Conservation (phyloP, 2,329 filamentous ascomycete genomes). For the Pestalotiopsis sp. region DNA sequence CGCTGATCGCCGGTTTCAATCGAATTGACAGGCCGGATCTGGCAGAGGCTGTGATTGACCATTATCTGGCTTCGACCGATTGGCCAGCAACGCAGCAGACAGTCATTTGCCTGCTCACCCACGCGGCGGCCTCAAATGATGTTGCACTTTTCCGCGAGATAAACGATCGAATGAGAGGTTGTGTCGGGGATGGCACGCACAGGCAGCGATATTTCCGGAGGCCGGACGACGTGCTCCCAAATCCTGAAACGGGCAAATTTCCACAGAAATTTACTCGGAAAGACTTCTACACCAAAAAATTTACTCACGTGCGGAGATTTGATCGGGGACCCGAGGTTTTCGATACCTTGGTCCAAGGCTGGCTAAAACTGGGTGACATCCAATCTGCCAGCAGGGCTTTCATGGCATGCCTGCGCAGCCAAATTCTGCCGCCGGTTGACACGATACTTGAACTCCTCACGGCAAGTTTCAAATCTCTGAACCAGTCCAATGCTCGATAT, state of each 20-base stretch:
- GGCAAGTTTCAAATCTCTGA: constrained; percentile 23
- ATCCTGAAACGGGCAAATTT: constrained; percentile 26
- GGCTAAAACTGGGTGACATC: constrained; percentile 46
- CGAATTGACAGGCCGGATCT: constrained; percentile 50
- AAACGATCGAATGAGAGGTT: constrained; percentile 47
- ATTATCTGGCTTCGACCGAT: constrained; percentile 46
- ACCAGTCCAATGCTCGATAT: constrained; percentile 24
- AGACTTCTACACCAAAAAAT: constrained; percentile 33
- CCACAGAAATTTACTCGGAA: constrained; percentile 19
- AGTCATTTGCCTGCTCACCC: constrained; percentile 50
- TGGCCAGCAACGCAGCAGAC: constrained; percentile 53
- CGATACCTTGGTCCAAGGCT: constrained; percentile 48
- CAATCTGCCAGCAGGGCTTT: constrained; percentile 29
- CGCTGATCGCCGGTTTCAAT: constrained; percentile 68
- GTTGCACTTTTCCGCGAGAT: constrained; percentile 45
- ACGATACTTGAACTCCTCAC: constrained; percentile 29
- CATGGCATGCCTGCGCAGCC: constrained; percentile 28
- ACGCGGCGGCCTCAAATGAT: constrained; percentile 47
- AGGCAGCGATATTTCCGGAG: constrained; percentile 24
- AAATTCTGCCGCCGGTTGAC: constrained; percentile 20
- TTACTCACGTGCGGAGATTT: constrained; percentile 40
- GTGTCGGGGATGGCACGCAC: constrained; percentile 32
- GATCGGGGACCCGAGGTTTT: constrained; percentile 41
- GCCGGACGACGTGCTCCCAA: constrained; percentile 27
- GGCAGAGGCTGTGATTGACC: constrained; percentile 55